Evolutionary conservation across 331 rosid species (phyloP).

Genomic region (Malus hybrid): DNA sequence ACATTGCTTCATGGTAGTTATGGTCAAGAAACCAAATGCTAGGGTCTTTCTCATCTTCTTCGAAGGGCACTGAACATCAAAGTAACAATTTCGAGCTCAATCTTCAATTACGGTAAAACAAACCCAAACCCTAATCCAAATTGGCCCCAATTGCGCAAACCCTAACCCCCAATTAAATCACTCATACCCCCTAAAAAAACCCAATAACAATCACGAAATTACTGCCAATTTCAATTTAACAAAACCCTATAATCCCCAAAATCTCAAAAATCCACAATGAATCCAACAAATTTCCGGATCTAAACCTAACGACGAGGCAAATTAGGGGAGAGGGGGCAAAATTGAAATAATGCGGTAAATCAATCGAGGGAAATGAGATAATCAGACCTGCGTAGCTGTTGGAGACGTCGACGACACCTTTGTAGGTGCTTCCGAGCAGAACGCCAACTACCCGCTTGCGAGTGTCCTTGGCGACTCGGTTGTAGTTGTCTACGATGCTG

Average conservation of each 20-base stretch:
- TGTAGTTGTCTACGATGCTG: conserved; percentile 94
- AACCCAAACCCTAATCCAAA: not conserved
- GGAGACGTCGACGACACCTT: conserved; percentile 90
- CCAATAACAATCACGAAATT: not conserved
- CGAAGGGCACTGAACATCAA: conserved; percentile 68
- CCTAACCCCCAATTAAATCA: not conserved
- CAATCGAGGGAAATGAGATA: not conserved
- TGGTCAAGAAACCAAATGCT: conserved; percentile 99
- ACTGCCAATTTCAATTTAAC: not conserved
- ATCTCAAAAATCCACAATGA: not conserved
- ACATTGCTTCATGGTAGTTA: conserved; percentile 92
- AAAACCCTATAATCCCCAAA: not conserved
- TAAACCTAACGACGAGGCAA: not conserved
- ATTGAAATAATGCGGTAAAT: not conserved
- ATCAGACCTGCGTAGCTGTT: conserved; percentile 83
- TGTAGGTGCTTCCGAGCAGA: conserved; percentile 70
- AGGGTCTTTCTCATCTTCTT: conserved; percentile 91
- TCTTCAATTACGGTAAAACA: not conserved
- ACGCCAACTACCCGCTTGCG: conserved; percentile 91
- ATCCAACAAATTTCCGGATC: not conserved
- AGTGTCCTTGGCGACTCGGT: conserved; percentile 87
- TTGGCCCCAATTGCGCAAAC: not conserved
- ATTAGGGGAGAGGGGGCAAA: not conserved
- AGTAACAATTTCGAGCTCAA: not conserved
- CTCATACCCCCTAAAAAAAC: not conserved